Conservation (phyloP, 2,329 filamentous ascomycete species). For the Hawksworthiomyces lignivorus region DNA sequence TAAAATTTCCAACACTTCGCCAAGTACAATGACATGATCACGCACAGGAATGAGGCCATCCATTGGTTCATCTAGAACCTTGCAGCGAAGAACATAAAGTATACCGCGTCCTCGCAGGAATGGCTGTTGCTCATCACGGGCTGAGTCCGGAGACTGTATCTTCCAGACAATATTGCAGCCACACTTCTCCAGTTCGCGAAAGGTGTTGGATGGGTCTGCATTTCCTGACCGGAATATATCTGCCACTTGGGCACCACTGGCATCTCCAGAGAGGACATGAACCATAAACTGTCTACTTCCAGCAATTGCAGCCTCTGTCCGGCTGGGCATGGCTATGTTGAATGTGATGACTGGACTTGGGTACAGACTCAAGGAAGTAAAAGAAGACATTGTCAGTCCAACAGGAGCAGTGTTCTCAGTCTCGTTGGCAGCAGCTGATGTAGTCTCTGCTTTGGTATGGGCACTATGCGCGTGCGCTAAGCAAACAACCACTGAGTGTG, state of each 20-base stretch:
- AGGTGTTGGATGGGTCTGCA: slow-evolving; percentile 16
- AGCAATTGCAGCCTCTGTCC: slow-evolving; percentile 45
- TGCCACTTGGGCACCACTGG: slow-evolving; percentile 40
- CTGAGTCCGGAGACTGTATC: slow-evolving; percentile 23
- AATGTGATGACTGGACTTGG: slow-evolving; percentile 47
- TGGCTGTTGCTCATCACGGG: slow-evolving; percentile 3
- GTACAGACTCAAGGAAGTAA: slow-evolving; percentile 46
- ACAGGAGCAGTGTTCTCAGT: slow-evolving; percentile 24
- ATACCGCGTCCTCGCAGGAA: slow-evolving; percentile 44
- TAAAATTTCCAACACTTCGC: slow-evolving; percentile 40
- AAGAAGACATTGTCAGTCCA: slow-evolving; percentile 54
- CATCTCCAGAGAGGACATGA: slow-evolving; percentile 43
- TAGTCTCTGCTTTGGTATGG: not conserved
- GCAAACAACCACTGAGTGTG: slow-evolving; percentile 32
- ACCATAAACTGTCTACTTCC: slow-evolving; percentile 43
- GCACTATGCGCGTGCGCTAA: slow-evolving; percentile 19
- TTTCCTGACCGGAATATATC: slow-evolving; percentile 46
- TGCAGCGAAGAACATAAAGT: slow-evolving; percentile 32
- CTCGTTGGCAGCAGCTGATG: too few species aligned
- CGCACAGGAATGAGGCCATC: slow-evolving; percentile 38
- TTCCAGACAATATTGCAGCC: slow-evolving; percentile 18
- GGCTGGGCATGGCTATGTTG: slow-evolving; percentile 49
- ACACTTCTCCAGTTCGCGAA: slow-evolving; percentile 25
- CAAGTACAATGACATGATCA: slow-evolving; percentile 46
- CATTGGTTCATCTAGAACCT: slow-evolving; percentile 29